Evolutionary conservation across 2,329 filamentous ascomycete genomes (phyloP).

Genomic region (Diplodia intermedia): DNA sequence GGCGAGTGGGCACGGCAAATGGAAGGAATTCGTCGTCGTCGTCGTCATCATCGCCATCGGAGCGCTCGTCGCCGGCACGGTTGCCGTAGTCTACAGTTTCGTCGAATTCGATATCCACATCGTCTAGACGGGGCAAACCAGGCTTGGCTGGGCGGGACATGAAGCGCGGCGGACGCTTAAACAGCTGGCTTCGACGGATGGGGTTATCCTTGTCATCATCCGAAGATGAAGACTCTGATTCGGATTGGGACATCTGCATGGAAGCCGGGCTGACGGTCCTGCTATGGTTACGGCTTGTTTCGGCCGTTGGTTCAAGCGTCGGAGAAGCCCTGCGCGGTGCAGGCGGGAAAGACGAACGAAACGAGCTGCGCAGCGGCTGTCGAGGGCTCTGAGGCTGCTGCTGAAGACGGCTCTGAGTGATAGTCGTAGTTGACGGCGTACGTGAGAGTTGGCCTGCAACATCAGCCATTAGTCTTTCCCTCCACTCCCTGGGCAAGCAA

Average conservation of each 20-base stretch:
- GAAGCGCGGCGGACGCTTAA: constrained; percentile 51
- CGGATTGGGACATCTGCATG: constrained; percentile 36
- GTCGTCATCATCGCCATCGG: constrained; percentile 57
- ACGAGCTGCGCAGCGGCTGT: constrained; percentile 39
- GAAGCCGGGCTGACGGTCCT: constrained; percentile 41
- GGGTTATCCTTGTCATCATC: constrained; percentile 48
- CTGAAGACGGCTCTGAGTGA: constrained; percentile 45
- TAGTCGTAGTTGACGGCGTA: constrained; percentile 57
- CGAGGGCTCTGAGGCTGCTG: constrained; percentile 38
- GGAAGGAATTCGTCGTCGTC: constrained; percentile 55
- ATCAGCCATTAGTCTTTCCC: background rate
- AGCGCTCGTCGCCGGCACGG: constrained; percentile 24
- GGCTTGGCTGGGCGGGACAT: constrained; percentile 41
- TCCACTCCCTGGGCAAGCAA: background rate
- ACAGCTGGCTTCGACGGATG: constrained; percentile 53
- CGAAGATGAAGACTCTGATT: constrained; percentile 39
- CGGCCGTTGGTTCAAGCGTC: constrained; percentile 35
- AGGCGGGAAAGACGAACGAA: constrained; percentile 39
- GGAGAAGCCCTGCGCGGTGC: constrained; percentile 28
- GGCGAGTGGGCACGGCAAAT: constrained; percentile 46
- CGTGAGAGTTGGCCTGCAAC: constrained; percentile 47
- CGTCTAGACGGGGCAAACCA: constrained; percentile 38
- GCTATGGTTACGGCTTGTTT: constrained; percentile 38
- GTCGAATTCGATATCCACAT: constrained; percentile 35
- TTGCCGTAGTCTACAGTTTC: constrained; percentile 42